phyloP scores from a whole-genome alignment of 306 rosid genomes.

The Styphnolobium japonicum region DNA sequence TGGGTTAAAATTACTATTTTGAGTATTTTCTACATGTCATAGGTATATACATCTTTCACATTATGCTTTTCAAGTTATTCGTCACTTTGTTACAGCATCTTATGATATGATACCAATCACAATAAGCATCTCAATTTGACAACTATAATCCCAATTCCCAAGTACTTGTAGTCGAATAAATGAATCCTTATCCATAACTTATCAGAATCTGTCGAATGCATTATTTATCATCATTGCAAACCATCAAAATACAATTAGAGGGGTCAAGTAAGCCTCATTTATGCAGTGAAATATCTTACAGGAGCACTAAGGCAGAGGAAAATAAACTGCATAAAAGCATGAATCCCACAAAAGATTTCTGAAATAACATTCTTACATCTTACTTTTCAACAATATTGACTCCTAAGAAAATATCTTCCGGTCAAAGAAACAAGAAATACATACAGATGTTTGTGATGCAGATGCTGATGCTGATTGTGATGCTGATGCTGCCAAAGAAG shows the following conservation, averaged over 20 bases:
- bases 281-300: neutral
- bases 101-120: neutral
- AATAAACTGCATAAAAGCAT: constrained; percentile 8
- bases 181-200: neutral
- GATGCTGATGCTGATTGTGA: constrained; percentile 44
- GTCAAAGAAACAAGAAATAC: constrained; percentile 33
- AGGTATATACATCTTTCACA: neutral
- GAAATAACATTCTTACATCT: neutral
- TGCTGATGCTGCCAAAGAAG: constrained; percentile 48
- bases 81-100: neutral
- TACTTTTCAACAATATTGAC: constrained; percentile 7
- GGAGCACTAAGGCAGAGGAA: neutral
- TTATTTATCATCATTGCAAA: constrained; percentile 19
- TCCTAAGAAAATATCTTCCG: neutral
- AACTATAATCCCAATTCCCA: neutral
- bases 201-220: constrained; percentile 1
- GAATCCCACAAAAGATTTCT: neutral
- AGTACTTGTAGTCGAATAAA: neutral
- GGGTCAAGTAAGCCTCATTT: neutral
- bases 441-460: constrained; percentile 70
- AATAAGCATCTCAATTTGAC: neutral
- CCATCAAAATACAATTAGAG: neutral
- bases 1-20: neutral
- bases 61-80: neutral
- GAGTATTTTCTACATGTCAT: neutral